Evolutionary conservation across 176 grass and related monocot species (phyloP).

Genomic region (Triticum monococcum): DNA sequence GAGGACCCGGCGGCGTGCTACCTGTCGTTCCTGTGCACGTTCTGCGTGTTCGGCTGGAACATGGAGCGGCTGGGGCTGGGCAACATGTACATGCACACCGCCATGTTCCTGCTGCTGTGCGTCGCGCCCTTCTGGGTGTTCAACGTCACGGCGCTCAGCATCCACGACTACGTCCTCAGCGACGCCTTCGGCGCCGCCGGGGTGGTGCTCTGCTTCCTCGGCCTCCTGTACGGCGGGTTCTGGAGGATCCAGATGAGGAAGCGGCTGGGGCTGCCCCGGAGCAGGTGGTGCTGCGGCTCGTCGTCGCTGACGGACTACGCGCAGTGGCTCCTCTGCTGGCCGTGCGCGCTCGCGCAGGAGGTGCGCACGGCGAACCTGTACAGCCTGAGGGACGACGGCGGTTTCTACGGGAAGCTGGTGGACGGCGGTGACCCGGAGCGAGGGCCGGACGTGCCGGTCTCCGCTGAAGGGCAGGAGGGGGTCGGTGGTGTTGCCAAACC

Average conservation of each 20-base stretch:
- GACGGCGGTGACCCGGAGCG: conserved; percentile 9
- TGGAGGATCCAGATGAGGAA: conserved; percentile 96
- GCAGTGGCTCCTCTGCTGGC: conserved; percentile 84
- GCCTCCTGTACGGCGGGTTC: conserved; percentile 81
- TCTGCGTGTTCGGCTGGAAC: conserved; percentile 97
- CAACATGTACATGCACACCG: conserved; percentile 88
- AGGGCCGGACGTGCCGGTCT: background rate
- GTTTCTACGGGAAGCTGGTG: conserved; percentile 40
- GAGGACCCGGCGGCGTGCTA: conserved; percentile 62
- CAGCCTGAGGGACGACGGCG: conserved; percentile 42
- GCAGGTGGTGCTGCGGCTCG: conserved; percentile 46
- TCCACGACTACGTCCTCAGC: conserved; percentile 56
- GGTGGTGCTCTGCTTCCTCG: conserved; percentile 63
- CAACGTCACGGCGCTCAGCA: conserved; percentile 72
- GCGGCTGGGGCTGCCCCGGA: conserved; percentile 53
- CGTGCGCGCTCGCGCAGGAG: conserved; percentile 78
- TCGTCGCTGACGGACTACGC: conserved; percentile 57
- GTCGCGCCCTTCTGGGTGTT: conserved; percentile 87
- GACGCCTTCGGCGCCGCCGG: conserved; percentile 50
- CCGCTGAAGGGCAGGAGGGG: background rate
- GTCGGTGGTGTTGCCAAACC: background rate
- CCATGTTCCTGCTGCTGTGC: conserved; percentile 79
- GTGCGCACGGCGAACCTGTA: conserved; percentile 83
- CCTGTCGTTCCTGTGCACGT: conserved; percentile 69
- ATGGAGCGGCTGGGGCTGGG: conserved; percentile 90